Conservation (phyloP, 805 yeast genomes). For the Yamadazyma laniorum region DNA sequence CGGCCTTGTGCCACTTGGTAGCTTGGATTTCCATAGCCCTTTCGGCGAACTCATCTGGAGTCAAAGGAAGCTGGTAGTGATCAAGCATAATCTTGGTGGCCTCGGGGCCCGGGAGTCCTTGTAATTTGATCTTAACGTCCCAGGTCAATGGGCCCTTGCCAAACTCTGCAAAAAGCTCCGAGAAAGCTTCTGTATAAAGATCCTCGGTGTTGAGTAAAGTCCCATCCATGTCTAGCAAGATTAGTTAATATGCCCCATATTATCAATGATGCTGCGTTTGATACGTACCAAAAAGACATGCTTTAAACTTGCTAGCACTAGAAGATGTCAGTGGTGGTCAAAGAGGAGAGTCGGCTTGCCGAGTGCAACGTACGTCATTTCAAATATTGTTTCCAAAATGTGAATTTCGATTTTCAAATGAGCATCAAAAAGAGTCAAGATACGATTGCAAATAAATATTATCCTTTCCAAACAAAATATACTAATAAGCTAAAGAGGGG, state of each 20-base stretch:
- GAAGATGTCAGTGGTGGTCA: neutral
- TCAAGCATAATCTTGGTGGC: conserved; percentile 66
- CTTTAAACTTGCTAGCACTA: conserved; percentile 39
- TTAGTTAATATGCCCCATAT: neutral
- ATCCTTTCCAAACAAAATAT: neutral
- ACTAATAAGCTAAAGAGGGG: conserved; percentile 26
- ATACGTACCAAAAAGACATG: conserved; percentile 70
- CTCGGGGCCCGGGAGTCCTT: conserved; percentile 86
- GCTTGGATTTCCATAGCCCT: conserved; percentile 55
- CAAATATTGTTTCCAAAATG: too few species aligned
- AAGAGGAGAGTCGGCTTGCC: too few species aligned
- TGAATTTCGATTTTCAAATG: too few species aligned
- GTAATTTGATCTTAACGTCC: conserved; percentile 84
- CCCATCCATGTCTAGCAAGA: conserved; percentile 89
- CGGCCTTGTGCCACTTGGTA: conserved; percentile 58
- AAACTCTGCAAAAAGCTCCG: conserved; percentile 61
- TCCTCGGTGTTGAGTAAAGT: conserved; percentile 89
- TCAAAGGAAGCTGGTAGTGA: conserved; percentile 60
- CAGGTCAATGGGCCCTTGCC: conserved; percentile 83
- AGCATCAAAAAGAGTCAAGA: too few species aligned
- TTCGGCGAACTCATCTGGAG: conserved; percentile 61
- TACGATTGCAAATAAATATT: conserved; percentile 4
- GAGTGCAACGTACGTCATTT: too few species aligned
- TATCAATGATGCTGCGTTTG: too few species aligned
- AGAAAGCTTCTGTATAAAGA: conserved; percentile 76